phyloP scores from a whole-genome alignment of 768 basidiomycete genomes.

The Psilocybe sp. region DNA sequence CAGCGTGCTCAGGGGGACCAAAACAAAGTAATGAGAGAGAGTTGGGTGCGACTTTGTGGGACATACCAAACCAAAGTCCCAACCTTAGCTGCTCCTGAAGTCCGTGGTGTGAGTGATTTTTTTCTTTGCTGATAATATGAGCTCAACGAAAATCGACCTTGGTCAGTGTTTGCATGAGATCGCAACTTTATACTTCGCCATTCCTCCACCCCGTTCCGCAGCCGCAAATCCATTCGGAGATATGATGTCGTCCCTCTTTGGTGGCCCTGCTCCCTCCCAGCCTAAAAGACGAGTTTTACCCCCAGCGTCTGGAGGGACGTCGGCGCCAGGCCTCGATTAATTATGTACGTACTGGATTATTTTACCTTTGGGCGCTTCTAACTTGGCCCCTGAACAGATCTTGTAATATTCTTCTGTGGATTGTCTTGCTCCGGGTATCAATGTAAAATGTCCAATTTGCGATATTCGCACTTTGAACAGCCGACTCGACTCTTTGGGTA shows the following conservation, averaged over 20 bases:
- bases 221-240: conserved; percentile 82
- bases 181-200: conserved; percentile 78
- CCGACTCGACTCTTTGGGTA: too few species aligned
- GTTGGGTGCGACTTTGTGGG: conserved; percentile 82
- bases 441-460: too few species aligned
- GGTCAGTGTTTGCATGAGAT: conserved; percentile 65
- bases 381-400: too few species aligned
- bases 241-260: conserved; percentile 86
- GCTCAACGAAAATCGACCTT: background rate
- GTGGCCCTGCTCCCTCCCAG: conserved; percentile 51
- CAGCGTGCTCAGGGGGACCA: conserved; percentile 83
- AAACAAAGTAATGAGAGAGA: conserved; percentile 72
- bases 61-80: conserved; percentile 79
- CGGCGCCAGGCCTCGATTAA: conserved; percentile 45
- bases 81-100: conserved; percentile 54
- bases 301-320: conserved; percentile 30
- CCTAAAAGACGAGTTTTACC: conserved; percentile 41
- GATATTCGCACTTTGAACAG: too few species aligned
- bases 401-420: background rate
- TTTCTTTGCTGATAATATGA: background rate
- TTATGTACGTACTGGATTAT: conserved; percentile 5
- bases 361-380: background rate
- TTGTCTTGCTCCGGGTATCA: background rate
- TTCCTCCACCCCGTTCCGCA: conserved; percentile 72
- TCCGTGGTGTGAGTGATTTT: conserved; percentile 52